Evolutionary conservation across 164 flowering plant genomes (phyloP).

Genomic region (Tetracentron sinense): DNA sequence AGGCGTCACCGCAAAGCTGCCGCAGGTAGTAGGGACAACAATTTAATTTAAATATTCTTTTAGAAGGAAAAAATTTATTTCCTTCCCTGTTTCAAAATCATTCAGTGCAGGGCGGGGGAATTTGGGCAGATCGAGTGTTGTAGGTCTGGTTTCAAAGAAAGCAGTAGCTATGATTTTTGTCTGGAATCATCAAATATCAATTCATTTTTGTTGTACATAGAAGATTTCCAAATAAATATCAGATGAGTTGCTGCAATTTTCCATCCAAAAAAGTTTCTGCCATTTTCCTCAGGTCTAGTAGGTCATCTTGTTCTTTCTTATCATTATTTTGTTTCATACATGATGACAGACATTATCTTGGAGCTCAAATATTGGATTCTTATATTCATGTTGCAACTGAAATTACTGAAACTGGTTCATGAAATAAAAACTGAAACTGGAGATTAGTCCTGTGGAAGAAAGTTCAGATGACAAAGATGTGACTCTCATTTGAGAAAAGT

Average conservation of each 20-base stretch:
- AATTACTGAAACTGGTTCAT: too few species aligned
- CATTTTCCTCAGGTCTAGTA: not conserved
- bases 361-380: too few species aligned
- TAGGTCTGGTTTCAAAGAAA: constrained; percentile 7
- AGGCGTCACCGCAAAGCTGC: constrained; percentile 64
- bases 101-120: not conserved
- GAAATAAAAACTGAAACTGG: too few species aligned
- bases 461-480: too few species aligned
- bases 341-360: too few species aligned
- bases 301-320: not conserved
- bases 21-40: constrained; percentile 37
- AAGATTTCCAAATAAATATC: constrained; percentile 16
- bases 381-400: too few species aligned
- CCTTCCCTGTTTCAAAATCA: constrained; percentile 10
- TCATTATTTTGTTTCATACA: not conserved
- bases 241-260: too few species aligned
- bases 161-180: constrained; percentile 9
- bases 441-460: too few species aligned
- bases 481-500: too few species aligned
- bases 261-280: too few species aligned
- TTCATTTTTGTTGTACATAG: constrained; percentile 25
- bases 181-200: constrained; percentile 12
- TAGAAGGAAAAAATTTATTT: constrained; percentile 2
- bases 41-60: constrained; percentile 20
- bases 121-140: constrained; percentile 15